Conservation (phyloP, 1,284 basidiomycete species). For the Phellopilus nigrolimitatus region DNA sequence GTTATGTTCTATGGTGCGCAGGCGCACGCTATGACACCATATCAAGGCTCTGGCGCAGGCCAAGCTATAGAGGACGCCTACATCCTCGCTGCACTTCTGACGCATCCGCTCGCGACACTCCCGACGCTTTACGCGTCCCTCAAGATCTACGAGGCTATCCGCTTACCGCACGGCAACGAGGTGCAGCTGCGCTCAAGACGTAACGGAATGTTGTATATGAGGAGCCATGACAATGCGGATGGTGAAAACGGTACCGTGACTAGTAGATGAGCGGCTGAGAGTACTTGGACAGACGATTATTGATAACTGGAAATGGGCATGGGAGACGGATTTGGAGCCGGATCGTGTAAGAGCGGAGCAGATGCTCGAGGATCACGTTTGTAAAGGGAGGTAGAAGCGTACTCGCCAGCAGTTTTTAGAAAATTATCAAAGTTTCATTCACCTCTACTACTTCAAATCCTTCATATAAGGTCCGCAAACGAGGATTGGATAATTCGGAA, state of each 20-base stretch:
- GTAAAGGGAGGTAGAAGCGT: not conserved
- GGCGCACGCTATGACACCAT: conserved; percentile 40
- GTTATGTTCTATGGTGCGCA: not conserved
- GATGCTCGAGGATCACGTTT: not conserved
- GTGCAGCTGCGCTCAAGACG: conserved; percentile 28
- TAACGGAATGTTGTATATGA: conserved; percentile 25
- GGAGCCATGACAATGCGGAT: not conserved
- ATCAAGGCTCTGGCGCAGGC: conserved; percentile 37
- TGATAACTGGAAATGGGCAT: conserved; percentile 31
- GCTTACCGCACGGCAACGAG: conserved; percentile 32
- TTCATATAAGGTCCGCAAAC: too few species aligned
- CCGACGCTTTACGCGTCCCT: conserved; percentile 26
- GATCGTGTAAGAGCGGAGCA: conserved; percentile 1
- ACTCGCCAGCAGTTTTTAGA: not conserved
- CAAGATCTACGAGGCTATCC: conserved; percentile 33
- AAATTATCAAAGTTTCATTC: not conserved
- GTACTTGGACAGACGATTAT: conserved; percentile 28
- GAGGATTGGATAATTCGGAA: too few species aligned
- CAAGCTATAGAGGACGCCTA: conserved; percentile 39
- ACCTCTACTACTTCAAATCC: not conserved
- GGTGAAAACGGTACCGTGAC: too few species aligned
- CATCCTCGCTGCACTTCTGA: conserved; percentile 32
- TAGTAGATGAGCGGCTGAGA: too few species aligned
- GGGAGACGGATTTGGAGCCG: conserved; percentile 16
- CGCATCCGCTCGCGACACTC: conserved; percentile 26